Evolutionary conservation across 192 early-diverging fungal species (phyloP).

Genomic region (Backusella westeae): DNA sequence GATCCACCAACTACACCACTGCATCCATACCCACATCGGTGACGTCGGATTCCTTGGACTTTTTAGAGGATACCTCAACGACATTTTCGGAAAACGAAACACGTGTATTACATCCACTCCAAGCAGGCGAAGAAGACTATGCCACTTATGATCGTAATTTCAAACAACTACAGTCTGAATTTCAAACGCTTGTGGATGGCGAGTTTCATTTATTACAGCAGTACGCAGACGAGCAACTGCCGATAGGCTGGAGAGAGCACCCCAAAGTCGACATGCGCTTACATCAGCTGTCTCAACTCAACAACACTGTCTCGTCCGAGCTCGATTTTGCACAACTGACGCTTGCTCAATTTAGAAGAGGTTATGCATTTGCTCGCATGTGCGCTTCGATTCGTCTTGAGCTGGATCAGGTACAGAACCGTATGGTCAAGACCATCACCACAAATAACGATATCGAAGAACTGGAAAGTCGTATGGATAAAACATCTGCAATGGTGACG

Average conservation of each 20-base stretch:
- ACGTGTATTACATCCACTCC: conserved; percentile 21
- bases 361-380: conserved; percentile 9
- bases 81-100: neutral
- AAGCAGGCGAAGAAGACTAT: conserved; percentile 27
- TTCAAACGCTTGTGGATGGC: neutral
- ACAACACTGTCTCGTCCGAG: neutral
- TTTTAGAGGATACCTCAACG: neutral
- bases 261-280: neutral
- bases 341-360: conserved; percentile 5
- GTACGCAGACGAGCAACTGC: neutral
- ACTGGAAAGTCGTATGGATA: conserved; percentile 20
- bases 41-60: conserved; percentile 5
- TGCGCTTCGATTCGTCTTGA: conserved; percentile 12
- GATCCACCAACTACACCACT: conserved; percentile 13
- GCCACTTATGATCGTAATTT: conserved; percentile 18
- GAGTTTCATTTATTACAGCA: neutral
- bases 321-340: neutral
- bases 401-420: conserved; percentile 25
- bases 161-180: conserved; percentile 10
- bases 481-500: conserved; percentile 6
- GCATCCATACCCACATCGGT: neutral
- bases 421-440: conserved; percentile 31
- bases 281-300: neutral
- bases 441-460: conserved; percentile 31
- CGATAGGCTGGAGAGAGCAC: conserved; percentile 10